Percentiles rank a stretch among this genome's conserved stretches.
Evolutionary conservation across 2,329 filamentous ascomycete species (phyloP).

Genomic region (Penicillium verrucosum): DNA sequence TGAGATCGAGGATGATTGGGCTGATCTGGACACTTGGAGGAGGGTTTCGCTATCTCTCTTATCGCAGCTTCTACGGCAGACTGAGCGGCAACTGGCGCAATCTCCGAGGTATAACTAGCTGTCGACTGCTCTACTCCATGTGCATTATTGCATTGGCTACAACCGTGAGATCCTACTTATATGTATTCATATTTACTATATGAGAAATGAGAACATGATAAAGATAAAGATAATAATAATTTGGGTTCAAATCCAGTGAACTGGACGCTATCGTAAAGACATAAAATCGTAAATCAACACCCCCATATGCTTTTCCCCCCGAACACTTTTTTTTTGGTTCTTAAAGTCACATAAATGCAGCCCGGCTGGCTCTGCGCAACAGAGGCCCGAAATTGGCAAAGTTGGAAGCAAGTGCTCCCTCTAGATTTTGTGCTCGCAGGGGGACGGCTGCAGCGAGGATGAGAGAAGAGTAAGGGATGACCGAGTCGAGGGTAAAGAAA

Average conservation of each 20-base stretch:
- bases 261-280: slow-evolving; percentile 8
- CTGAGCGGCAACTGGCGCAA: slow-evolving; percentile 33
- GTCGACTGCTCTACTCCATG: background rate
- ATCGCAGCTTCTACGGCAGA: slow-evolving; percentile 29
- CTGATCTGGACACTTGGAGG: slow-evolving; percentile 33
- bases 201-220: background rate
- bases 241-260: background rate
- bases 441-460: slow-evolving; percentile 1
- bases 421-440: slow-evolving; percentile 1
- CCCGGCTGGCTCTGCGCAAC: slow-evolving; percentile 5
- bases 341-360: slow-evolving; percentile 2
- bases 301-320: slow-evolving; percentile 7
- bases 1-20: slow-evolving; percentile 1
- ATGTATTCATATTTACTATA: background rate
- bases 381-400: background rate
- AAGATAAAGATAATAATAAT: slow-evolving; percentile 1
- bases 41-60: slow-evolving; percentile 21
- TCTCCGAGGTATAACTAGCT: background rate
- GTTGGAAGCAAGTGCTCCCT: background rate
- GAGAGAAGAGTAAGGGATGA: background rate
- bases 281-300: slow-evolving; percentile 11
- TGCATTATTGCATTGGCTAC: background rate
- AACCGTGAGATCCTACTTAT: background rate
- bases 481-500: background rate
- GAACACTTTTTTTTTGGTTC: slow-evolving; percentile 7